These are phyloP conservation scores for Penicillium corylophilum DNA, from an alignment of 2,329 filamentous ascomycete species.

Conservation along the genomic window DNA sequence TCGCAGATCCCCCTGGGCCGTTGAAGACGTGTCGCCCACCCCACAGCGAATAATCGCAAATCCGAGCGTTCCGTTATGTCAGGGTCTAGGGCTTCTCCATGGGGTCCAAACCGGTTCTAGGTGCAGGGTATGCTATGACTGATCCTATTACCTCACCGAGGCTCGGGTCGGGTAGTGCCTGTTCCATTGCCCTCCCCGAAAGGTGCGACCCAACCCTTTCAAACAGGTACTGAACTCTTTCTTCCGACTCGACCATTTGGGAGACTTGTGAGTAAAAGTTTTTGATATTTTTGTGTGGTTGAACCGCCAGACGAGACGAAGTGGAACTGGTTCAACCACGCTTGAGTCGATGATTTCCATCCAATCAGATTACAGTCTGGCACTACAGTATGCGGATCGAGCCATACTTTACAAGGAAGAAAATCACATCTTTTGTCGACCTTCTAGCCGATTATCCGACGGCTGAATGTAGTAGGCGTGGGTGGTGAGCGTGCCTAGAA, in stretches of 20 bases:
- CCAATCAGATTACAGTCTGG: background rate
- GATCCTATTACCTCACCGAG: background rate
- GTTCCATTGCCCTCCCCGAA: background rate
- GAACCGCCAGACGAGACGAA: too few relatives aligned
- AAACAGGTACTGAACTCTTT: background rate
- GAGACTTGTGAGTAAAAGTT: background rate
- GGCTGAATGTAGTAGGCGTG: too few relatives aligned
- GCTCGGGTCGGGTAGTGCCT: background rate
- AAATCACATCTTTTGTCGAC: background rate
- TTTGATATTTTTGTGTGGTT: background rate
- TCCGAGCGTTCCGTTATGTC: slow-evolving; percentile 6
- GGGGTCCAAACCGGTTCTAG: background rate
- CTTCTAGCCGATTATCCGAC: background rate
- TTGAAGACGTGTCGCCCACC: slow-evolving; percentile 6
- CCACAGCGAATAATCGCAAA: slow-evolving; percentile 7
- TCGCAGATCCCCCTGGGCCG: slow-evolving; percentile 5
- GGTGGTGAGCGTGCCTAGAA: too few relatives aligned
- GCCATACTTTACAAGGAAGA: background rate
- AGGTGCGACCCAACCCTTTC: background rate
- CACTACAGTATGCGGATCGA: background rate
- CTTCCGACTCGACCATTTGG: background rate
- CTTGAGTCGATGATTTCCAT: too few relatives aligned
- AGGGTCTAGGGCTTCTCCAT: background rate
- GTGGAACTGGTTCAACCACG: background rate
- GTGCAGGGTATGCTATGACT: background rate